Percentiles rank a stretch among this genome's conserved stretches.
Conservation (phyloP, 176 grass and related monocot genomes). For the Hsuehochloa calcarea region DNA sequence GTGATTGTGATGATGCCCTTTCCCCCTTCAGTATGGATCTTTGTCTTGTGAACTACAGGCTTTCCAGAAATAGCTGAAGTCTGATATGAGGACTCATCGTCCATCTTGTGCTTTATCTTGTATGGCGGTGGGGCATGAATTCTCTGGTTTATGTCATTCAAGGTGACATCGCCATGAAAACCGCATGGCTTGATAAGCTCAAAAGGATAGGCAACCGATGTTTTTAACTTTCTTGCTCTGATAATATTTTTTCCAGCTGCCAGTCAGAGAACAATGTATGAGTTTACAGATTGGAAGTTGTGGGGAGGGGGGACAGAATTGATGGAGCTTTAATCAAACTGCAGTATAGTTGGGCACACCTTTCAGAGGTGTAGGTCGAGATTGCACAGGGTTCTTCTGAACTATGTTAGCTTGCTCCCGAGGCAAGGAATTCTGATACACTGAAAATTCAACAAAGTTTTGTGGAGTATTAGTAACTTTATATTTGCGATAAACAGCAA, state of each 20-base stretch:
- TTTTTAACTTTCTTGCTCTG: slow-evolving; percentile 50
- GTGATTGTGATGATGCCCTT: slow-evolving; percentile 92
- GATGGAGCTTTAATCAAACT: background rate
- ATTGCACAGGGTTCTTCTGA: slow-evolving; percentile 27
- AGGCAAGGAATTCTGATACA: slow-evolving; percentile 21
- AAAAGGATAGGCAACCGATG: slow-evolving; percentile 71
- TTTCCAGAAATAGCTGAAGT: slow-evolving; percentile 82
- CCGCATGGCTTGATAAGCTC: slow-evolving; percentile 83
- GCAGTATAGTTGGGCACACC: background rate
- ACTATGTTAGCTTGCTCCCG: slow-evolving; percentile 36
- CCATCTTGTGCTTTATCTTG: slow-evolving; percentile 71
- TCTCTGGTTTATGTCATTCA: slow-evolving; percentile 76
- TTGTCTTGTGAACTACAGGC: slow-evolving; percentile 80
- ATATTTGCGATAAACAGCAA: background rate
- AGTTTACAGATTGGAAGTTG: background rate
- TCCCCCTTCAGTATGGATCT: slow-evolving; percentile 78
- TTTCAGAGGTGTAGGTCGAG: slow-evolving; percentile 48
- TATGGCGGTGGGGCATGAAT: slow-evolving; percentile 60
- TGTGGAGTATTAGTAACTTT: background rate
- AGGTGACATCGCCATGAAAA: slow-evolving; percentile 50
- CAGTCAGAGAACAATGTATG: background rate
- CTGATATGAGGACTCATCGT: slow-evolving; percentile 25
- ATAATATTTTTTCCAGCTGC: slow-evolving; percentile 62
- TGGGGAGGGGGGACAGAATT: background rate
- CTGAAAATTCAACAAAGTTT: slow-evolving; percentile 39